Conservation (phyloP, 1,284 basidiomycete genomes). For the Malassezia yamatoensis region DNA sequence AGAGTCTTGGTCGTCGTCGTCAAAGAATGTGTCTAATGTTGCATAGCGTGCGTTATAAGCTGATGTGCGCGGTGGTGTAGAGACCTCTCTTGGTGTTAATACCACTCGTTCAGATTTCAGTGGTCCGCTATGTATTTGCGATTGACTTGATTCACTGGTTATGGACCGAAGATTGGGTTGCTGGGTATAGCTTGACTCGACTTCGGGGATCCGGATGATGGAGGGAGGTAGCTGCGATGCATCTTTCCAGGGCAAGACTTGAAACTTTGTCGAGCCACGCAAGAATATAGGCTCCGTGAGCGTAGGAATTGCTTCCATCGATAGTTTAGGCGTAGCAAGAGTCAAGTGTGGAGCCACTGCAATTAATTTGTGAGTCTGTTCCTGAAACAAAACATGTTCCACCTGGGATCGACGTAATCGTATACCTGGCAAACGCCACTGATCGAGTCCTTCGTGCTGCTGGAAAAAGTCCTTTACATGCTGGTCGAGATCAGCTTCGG, state of each 20-base stretch:
- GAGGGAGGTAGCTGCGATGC: slow-evolving; percentile 17
- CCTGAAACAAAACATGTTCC: slow-evolving; percentile 29
- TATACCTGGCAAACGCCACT: slow-evolving; percentile 20
- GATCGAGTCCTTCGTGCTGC: slow-evolving; percentile 18
- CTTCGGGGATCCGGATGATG: slow-evolving; percentile 17
- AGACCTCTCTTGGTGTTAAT: slow-evolving; percentile 3
- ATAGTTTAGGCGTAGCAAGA: background rate
- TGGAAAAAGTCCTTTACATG: slow-evolving; percentile 1
- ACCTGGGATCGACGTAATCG: slow-evolving; percentile 30
- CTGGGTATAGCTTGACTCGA: slow-evolving; percentile 2
- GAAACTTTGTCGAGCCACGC: background rate
- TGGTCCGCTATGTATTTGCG: background rate
- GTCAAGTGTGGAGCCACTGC: background rate
- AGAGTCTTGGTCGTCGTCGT: slow-evolving; percentile 28
- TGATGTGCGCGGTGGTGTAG: background rate
- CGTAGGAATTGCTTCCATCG: background rate
- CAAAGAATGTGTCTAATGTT: slow-evolving; percentile 39
- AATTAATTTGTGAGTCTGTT: background rate
- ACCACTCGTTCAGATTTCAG: background rate
- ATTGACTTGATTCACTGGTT: slow-evolving; percentile 15
- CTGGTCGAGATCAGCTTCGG: slow-evolving; percentile 15
- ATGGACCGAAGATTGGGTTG: slow-evolving; percentile 22
- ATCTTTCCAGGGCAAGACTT: background rate
- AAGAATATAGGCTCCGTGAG: background rate
- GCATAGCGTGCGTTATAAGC: slow-evolving; percentile 24